A percentile compares a stretch with the other conserved stretches of the same genome.
Conservation (phyloP, 257 asterid genomes). For the Petunia secreta region DNA sequence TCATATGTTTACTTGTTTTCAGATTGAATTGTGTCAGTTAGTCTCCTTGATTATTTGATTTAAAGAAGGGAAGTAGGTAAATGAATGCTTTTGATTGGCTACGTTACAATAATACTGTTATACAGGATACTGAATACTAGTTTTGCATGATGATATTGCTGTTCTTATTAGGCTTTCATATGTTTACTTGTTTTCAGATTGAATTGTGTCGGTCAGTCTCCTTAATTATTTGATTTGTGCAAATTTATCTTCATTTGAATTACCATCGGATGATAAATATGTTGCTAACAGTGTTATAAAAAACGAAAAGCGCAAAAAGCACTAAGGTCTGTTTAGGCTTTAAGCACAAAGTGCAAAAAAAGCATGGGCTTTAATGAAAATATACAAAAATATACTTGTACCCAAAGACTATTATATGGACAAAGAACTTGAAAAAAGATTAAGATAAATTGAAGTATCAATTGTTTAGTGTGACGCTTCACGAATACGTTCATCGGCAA, state of each 20-base stretch:
- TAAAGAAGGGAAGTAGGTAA: slow-evolving; percentile 99
- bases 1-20: slow-evolving; percentile 27
- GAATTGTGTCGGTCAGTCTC: not conserved
- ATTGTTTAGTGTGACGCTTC: no score
- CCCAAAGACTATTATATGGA: no score
- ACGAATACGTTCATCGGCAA: no score
- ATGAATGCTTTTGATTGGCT: slow-evolving; percentile 85
- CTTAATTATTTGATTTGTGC: not conserved
- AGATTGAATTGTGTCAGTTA: not conserved
- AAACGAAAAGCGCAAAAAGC: no score
- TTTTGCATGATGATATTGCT: slow-evolving; percentile 40
- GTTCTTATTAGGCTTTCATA: slow-evolving; percentile 43
- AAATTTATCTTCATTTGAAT: not conserved
- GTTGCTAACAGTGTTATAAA: not conserved
- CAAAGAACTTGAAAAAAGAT: no score
- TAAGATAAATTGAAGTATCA: no score
- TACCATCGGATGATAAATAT: slow-evolving; percentile 5
- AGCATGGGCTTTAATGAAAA: no score
- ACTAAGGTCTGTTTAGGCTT: no score
- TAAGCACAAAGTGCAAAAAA: no score
- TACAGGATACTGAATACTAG: slow-evolving; percentile 47
- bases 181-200: slow-evolving; percentile 14
- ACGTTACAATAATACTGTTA: slow-evolving; percentile 55
- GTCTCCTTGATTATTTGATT: slow-evolving; percentile 38
- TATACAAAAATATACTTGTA: no score